These are phyloP conservation scores for Leccinum subfulvum DNA, from an alignment of 1,284 basidiomycete species.

Conservation along the genomic window DNA sequence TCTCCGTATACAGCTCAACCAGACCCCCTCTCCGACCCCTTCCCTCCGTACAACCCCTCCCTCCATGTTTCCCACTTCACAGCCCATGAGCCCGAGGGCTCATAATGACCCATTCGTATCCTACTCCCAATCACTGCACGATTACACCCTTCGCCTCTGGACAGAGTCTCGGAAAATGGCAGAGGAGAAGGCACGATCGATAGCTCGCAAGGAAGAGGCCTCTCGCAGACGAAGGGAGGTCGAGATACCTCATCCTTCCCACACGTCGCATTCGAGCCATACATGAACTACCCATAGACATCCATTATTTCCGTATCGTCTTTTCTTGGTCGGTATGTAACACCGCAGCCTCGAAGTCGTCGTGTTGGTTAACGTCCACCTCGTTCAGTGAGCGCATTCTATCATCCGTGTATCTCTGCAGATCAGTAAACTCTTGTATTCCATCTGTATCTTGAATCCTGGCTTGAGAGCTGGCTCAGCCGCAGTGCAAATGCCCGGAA, in stretches of 20 bases:
- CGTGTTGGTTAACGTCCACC: constrained; percentile 14
- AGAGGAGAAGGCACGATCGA: constrained; percentile 48
- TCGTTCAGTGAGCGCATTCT: constrained; percentile 18
- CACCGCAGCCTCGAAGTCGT: constrained; percentile 4
- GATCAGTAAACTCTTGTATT: constrained; percentile 20
- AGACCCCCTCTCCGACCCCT: neutral
- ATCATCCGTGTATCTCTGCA: constrained; percentile 16
- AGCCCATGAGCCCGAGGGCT: constrained; percentile 26
- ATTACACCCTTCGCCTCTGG: constrained; percentile 68
- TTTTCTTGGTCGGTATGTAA: constrained; percentile 20
- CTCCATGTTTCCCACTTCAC: neutral
- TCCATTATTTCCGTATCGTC: constrained; percentile 1
- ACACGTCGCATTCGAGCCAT: constrained; percentile 12
- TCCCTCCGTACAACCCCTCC: neutral
- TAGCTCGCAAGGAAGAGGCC: constrained; percentile 27
- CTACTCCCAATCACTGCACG: constrained; percentile 34
- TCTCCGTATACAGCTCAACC: constrained; percentile 9
- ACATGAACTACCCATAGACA: constrained; percentile 17
- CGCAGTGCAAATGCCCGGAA: constrained; percentile 3
- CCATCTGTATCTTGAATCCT: constrained; percentile 5
- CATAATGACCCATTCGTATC: constrained; percentile 1
- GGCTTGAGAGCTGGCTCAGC: constrained; percentile 4
- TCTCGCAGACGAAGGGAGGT: constrained; percentile 25
- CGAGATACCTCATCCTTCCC: constrained; percentile 7
- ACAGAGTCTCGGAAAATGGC: constrained; percentile 59